Evolutionary conservation across 495 filamentous ascomycete species (phyloP), one percentile per base, ranked within the genome.

Genomic region (Podospora pseudoanserina): DNA sequence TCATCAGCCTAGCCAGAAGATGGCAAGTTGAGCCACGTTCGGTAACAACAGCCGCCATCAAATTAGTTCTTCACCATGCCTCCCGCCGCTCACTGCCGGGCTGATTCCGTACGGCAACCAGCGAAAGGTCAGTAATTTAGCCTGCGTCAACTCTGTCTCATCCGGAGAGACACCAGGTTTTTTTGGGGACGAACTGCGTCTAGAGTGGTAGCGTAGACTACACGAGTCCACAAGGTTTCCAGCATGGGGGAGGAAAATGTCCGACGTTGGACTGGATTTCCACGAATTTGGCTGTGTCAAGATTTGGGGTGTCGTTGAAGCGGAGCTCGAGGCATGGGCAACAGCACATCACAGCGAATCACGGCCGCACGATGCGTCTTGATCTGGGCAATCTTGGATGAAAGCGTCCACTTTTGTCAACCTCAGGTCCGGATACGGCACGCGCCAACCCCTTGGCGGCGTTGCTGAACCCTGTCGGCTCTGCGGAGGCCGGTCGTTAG

Each of bases 111-210:
- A 28, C 28, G 16, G 9, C 59, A 28, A 4, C 20, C 20, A 61
- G n/a, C 19, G 59, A 34, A 69, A 54, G 34, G 60, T 44, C 32
- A 53, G 58, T 63, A 57, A 59, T 67, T 69, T 65, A 64, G 64
- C 71, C 68, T 65, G 64, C 60, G 15, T 71, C 67, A 71, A 53
- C 34, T 65, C 20, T 67, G 69, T 73, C 71, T 67, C 71, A 69
- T 56, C 19, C 62, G 58, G 54, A 63, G 26, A 70, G 18, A 61
- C 20, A 61, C 19, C 19, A 32, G 26, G 27, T 30, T 11, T 61
- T 30, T 11, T 61, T 34, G 6, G 18, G 23, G 23, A 58, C 6
- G 23, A 19, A 26, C n/a, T 16, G 39, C 39, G 34, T 11, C 13
- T 11, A 49, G 6, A 49, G 39, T 49, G 5, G 39, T 49, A 49